Conservation (phyloP, 2,329 filamentous ascomycete species). For the Aaosphaeria pasadenensis region DNA sequence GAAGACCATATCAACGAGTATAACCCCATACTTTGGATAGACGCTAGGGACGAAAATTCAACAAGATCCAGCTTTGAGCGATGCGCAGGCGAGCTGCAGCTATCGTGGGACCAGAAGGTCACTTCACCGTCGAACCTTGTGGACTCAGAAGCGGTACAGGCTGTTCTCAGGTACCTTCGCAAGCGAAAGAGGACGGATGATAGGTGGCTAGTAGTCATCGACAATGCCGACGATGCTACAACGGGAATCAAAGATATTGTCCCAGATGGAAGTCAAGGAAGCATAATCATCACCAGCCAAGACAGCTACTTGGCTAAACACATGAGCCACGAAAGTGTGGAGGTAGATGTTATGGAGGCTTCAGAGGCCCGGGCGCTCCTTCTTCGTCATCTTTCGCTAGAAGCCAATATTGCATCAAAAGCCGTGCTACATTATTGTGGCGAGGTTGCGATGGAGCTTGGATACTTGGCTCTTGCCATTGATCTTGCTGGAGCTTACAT, state of each 20-base stretch:
- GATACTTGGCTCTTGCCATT: slow-evolving; percentile 6
- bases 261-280: slow-evolving; percentile 5
- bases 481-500: slow-evolving; percentile 7
- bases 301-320: slow-evolving; percentile 5
- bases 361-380: slow-evolving; percentile 5
- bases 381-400: slow-evolving; percentile 5
- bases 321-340: slow-evolving; percentile 5
- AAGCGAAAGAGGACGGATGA: slow-evolving; percentile 5
- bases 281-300: slow-evolving; percentile 10
- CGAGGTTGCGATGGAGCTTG: slow-evolving; percentile 5
- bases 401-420: neutral
- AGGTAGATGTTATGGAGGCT: slow-evolving; percentile 6
- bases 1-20: slow-evolving; percentile 7
- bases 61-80: slow-evolving; percentile 9
- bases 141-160: slow-evolving; percentile 3
- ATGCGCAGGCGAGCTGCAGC: slow-evolving; percentile 8
- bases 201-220: slow-evolving; percentile 7
- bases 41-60: slow-evolving; percentile 8
- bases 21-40: slow-evolving; percentile 7
- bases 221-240: slow-evolving; percentile 8
- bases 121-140: slow-evolving; percentile 1
- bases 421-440: slow-evolving; percentile 4
- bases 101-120: slow-evolving; percentile 1
- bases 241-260: slow-evolving; percentile 5
- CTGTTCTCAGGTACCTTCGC: slow-evolving; percentile 2